These are phyloP conservation scores for Diutina sp. DNA, from an alignment of 1,139 yeast species.

Conservation along the genomic window DNA sequence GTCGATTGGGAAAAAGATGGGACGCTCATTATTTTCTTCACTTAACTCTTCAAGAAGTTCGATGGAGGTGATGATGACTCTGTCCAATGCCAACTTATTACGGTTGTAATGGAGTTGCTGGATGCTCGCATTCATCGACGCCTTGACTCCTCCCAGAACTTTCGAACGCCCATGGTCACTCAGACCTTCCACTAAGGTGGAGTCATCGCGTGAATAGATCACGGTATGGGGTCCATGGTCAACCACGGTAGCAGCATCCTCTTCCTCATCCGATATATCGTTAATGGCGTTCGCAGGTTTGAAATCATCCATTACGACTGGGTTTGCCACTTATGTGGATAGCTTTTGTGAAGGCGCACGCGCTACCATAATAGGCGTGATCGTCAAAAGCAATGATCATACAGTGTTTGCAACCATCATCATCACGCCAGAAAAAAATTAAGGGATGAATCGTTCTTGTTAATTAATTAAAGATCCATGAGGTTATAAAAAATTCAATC, in stretches of 20 bases:
- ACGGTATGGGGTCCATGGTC: background rate
- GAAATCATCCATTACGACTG: background rate
- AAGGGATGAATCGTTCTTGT: no score
- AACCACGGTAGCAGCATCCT: background rate
- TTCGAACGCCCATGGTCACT: background rate
- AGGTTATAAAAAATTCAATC: no score
- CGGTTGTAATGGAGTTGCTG: constrained; percentile 63
- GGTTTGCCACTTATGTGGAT: background rate
- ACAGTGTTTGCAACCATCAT: background rate
- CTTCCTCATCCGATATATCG: background rate
- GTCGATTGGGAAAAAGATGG: constrained; percentile 48
- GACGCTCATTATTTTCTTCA: constrained; percentile 43
- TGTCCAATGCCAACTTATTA: constrained; percentile 47
- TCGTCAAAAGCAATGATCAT: background rate
- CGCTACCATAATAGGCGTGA: background rate
- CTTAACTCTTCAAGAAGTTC: constrained; percentile 42
- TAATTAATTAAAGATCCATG: no score
- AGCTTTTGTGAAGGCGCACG: background rate
- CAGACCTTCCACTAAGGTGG: constrained; percentile 1
- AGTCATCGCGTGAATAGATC: background rate
- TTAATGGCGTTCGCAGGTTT: background rate
- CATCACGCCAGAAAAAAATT: no score
- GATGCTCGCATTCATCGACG: constrained; percentile 8
- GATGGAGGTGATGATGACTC: constrained; percentile 46
- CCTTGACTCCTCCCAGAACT: background rate